Base-by-base conservation (phyloP, 163 green algal species). In the Chlorella variabilis region DNA sequence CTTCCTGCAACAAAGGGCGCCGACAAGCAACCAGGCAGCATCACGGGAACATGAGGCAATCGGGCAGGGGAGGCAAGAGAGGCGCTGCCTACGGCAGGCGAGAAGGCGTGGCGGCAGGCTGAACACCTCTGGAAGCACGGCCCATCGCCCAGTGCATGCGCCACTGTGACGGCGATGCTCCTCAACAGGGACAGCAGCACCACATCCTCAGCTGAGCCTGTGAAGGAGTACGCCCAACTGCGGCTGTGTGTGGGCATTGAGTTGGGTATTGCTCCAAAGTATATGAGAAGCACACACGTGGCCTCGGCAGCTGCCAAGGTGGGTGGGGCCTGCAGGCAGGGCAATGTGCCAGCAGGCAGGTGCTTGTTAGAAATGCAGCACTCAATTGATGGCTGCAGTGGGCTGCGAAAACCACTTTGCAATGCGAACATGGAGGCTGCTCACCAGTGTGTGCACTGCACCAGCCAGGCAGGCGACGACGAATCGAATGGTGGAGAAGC, bases 201-300 rank as follows among this genome's bases (percentile, higher is more conserved):
- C 34, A 91, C 83, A 65, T 95, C 91, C 70, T 93, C 90, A n/a
- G 90, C 49, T 33, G 87, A 92, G 2, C 71, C 70, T 1, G 31
- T 61, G 69, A 91, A 93, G 18, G 38, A 78, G 74, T 90, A 91
- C 21, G 82, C 41, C 13, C 34, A 36, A n/a, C 20, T 33, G 34
- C 11, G n/a, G 27, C 25, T 38, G 23, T 58, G 83, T 38, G 80
- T 58, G 9, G 81, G 65, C n/a, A 90, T 31, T 18, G 86, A 78
- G 33, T 81, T 56, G 15, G 83, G 88, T 1, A 88, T 62, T 7
- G 85, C 38, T 38, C 85, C n/a, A 45, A 78, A 78, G 70, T 92
- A 92, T 25, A 89, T 56, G 31, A 89, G n/a, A 7, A 85, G 33
- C 29, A 87, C 82, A 20, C 71, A 76, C n/a, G 63, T 36, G 20